A percentile compares a stretch with the other conserved stretches of the same genome.
Conservation (phyloP, 306 rosid species). For the Quercus gilva region DNA sequence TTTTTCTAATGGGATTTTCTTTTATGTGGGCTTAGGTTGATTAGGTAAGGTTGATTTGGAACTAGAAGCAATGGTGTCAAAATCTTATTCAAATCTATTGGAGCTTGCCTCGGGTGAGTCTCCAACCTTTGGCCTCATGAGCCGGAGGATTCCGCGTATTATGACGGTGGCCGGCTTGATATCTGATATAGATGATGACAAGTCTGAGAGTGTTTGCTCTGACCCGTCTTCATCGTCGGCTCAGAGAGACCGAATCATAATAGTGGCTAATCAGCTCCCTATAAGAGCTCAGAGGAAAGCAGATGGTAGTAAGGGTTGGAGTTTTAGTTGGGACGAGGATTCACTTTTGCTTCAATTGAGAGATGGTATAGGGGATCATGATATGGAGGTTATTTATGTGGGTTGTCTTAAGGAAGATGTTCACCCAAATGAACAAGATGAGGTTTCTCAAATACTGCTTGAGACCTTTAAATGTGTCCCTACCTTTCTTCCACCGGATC, state of each 20-base stretch:
- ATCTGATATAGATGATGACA: conserved; percentile 65
- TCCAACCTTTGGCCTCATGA: conserved; percentile 54
- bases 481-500: conserved; percentile 65
- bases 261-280: conserved; percentile 86
- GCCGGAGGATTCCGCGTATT: conserved; percentile 59
- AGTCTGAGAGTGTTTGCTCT: conserved; percentile 47
- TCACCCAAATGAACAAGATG: conserved; percentile 72
- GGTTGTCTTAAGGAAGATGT: conserved; percentile 76
- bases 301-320: conserved; percentile 52
- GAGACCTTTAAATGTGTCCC: conserved; percentile 73
- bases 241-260: conserved; percentile 59
- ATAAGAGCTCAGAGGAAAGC: conserved; percentile 54
- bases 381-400: conserved; percentile 69
- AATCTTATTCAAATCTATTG: conserved; percentile 68
- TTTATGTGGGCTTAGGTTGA: conserved; percentile 23
- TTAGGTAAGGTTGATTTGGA: neutral
- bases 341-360: conserved; percentile 70
- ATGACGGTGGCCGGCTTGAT: conserved; percentile 75
- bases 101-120: conserved; percentile 67
- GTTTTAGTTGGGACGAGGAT: conserved; percentile 73
- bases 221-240: conserved; percentile 55
- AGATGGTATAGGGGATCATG: conserved; percentile 85
- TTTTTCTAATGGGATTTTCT: conserved; percentile 23
- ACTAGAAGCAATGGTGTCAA: conserved; percentile 48
- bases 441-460: conserved; percentile 67